Base-by-base conservation (phyloP, 495 filamentous ascomycete species). In the Penicillium cinerascens region DNA sequence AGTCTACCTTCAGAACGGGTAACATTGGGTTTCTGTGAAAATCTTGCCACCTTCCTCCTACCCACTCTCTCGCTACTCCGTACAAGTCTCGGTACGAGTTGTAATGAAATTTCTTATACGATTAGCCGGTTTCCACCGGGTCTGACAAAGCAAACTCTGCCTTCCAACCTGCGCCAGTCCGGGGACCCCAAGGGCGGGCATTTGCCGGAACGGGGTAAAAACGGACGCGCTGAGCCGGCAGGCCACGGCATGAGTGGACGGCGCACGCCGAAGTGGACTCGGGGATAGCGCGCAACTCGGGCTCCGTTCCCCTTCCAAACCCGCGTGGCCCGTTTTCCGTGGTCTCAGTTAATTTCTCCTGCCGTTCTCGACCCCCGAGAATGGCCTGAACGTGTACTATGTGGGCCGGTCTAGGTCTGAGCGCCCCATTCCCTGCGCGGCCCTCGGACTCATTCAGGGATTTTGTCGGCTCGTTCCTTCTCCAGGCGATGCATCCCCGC, bases 171-270 rank as follows among this genome's bases (percentile, higher is more conserved):
- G 42, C 42, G 17, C 51, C 55, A 61, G 52, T 61, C 61, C 58
- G 61, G 61, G 61, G 61, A 49, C 61, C 37, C 61, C 54, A 26
- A 55, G 13, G 42, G 41, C 58, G 61, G 58, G 27, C 49, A 56
- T 56, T 54, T 61, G 53, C 29, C 54, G 55, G 61, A 58, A 61
- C 42, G 36, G 55, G 54, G 55, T 42, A 38, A 38, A 52, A 47
- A 45, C 17, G 33, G 26, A 51, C 41, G 18, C 35, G 26, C 29
- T 33, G 29, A 33, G 29, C 29, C 41, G 47, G 47, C 42, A 25
- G 21, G 33, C 22, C 33, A 17, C 26, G 21, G 13, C 41, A 33
- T 54, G 33, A 60, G 18, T 63, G 57, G 60, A 36, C 54, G 52
- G 37, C 40, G 18, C 33, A 27, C 42, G 47, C 60, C 57, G 57